Percentiles rank a stretch among this genome's conserved stretches.
These are phyloP conservation scores for Naganishia liquefaciens DNA, from an alignment of 1,284 basidiomycete genomes.

Conservation along the genomic window DNA sequence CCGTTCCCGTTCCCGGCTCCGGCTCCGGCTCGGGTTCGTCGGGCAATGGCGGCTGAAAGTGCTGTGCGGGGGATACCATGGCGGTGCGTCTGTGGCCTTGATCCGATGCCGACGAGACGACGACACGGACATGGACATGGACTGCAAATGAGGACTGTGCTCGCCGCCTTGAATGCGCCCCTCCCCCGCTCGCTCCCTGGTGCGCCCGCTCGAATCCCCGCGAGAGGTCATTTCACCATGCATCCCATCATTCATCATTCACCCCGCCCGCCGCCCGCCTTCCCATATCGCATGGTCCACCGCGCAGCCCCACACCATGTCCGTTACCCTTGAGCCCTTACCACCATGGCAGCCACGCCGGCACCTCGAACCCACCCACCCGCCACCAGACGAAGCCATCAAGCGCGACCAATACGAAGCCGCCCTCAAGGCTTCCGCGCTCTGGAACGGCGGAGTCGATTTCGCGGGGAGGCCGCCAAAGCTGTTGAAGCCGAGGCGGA, in stretches of 20 bases:
- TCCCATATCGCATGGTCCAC: background rate
- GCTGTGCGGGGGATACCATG: constrained; percentile 2
- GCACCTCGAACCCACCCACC: constrained; percentile 60
- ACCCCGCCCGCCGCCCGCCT: background rate
- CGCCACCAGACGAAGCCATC: constrained; percentile 72
- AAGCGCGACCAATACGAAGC: constrained; percentile 73
- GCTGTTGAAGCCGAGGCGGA: constrained; percentile 86
- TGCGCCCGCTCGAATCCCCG: background rate
- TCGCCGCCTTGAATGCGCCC: too few species aligned
- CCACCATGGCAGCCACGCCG: constrained; percentile 56
- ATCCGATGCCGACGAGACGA: background rate
- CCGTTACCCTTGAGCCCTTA: background rate
- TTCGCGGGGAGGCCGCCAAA: constrained; percentile 64
- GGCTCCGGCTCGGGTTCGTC: constrained; percentile 30
- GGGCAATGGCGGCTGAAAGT: constrained; percentile 31
- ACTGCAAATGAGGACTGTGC: background rate
- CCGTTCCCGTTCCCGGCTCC: constrained; percentile 22
- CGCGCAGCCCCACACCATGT: background rate
- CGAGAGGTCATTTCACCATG: background rate
- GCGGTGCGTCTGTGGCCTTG: constrained; percentile 21
- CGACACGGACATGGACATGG: background rate
- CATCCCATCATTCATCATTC: background rate
- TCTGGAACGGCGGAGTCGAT: constrained; percentile 42
- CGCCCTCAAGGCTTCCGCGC: constrained; percentile 57
- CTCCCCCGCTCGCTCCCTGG: too few species aligned